A percentile compares a stretch with the other conserved stretches of the same genome.
These are phyloP conservation scores for Torulaspora gathmanii DNA, from an alignment of 805 yeast species.

Conservation along the genomic window DNA sequence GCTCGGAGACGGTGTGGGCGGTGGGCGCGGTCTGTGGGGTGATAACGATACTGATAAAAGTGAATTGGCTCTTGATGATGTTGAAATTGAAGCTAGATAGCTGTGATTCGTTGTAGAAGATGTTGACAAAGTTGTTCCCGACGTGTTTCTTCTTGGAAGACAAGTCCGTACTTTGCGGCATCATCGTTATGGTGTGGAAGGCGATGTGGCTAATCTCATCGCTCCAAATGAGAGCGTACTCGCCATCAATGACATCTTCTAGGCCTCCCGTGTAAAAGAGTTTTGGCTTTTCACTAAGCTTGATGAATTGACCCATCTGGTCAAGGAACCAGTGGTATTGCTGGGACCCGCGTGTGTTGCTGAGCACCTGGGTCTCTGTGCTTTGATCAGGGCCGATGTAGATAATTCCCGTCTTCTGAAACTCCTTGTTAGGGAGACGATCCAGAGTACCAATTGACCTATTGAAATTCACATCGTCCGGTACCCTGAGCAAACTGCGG, in stretches of 20 bases:
- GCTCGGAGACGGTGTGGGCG: slow-evolving; percentile 21
- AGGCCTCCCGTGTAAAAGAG: slow-evolving; percentile 68
- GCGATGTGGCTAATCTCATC: slow-evolving; percentile 67
- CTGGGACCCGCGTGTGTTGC: slow-evolving; percentile 59
- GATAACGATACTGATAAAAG: slow-evolving; percentile 73
- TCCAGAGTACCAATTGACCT: slow-evolving; percentile 64
- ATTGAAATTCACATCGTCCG: slow-evolving; percentile 27
- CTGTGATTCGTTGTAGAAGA: slow-evolving; percentile 75
- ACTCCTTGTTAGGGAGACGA: slow-evolving; percentile 69
- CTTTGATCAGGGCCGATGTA: slow-evolving; percentile 68
- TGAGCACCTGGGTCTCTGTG: slow-evolving; percentile 58
- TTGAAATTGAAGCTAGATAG: slow-evolving; percentile 59
- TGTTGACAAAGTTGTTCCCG: slow-evolving; percentile 79
- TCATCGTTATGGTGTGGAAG: slow-evolving; percentile 76
- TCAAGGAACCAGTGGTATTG: slow-evolving; percentile 57
- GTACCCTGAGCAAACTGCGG: background rate
- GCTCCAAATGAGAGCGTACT: slow-evolving; percentile 66
- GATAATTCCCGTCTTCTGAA: slow-evolving; percentile 72
- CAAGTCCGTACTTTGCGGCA: slow-evolving; percentile 49
- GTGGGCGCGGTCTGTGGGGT: slow-evolving; percentile 46
- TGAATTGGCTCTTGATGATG: slow-evolving; percentile 70
- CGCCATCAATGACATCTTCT: slow-evolving; percentile 69
- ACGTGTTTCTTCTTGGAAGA: slow-evolving; percentile 78
- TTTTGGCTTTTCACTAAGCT: slow-evolving; percentile 49
- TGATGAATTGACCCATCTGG: slow-evolving; percentile 56